Conservation (phyloP, 169 alveolate genomes). For the Plasmodium blacklocki region DNA sequence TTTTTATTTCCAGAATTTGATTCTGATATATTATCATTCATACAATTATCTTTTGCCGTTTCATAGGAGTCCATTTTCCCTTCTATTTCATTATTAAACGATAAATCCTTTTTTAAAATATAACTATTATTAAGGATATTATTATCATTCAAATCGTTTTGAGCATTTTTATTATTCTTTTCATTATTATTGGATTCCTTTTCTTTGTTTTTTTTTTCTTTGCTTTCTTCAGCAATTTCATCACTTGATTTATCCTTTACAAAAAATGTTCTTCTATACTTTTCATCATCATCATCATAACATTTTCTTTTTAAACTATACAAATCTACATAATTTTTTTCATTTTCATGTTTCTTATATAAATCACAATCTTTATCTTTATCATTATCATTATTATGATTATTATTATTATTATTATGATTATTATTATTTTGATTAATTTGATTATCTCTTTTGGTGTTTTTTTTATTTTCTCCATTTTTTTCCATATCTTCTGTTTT, state of each 20-base stretch:
- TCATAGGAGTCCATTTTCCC: not conserved
- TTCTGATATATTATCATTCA: slow-evolving; percentile 1
- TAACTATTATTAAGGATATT: not conserved
- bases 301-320: not conserved
- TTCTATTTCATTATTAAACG: not conserved
- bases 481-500: slow-evolving; percentile 21
- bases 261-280: not conserved
- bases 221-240: not conserved
- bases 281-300: slow-evolving; percentile 8
- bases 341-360: slow-evolving; percentile 8
- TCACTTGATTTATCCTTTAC: not conserved
- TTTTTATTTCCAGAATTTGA: slow-evolving; percentile 15
- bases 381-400: no score
- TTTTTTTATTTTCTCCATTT: slow-evolving; percentile 5
- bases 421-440: no score
- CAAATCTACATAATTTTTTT: not conserved
- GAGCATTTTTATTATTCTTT: not conserved
- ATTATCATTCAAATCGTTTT: not conserved
- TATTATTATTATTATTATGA: no score
- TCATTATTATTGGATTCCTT: not conserved
- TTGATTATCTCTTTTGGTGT: not conserved
- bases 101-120: not conserved
- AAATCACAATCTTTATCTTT: not conserved
- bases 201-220: not conserved
- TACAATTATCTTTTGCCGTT: not conserved